Conservation (phyloP, 805 yeast species). For the Cyberlindnera subsufficiens region DNA sequence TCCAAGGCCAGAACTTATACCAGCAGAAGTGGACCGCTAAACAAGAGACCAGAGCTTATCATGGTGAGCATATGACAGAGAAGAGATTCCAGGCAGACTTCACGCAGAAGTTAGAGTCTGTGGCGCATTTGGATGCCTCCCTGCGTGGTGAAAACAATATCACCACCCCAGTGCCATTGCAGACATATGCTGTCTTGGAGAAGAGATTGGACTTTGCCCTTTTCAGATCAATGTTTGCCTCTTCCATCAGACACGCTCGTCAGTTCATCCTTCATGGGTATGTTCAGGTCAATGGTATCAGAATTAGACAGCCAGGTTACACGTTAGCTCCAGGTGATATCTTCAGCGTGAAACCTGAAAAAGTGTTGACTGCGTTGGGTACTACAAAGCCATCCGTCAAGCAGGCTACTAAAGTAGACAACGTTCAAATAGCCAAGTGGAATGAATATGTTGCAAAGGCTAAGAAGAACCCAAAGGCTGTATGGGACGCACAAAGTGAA, state of each 20-base stretch:
- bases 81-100: constrained; percentile 71
- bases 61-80: constrained; percentile 91
- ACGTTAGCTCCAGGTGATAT: constrained; percentile 80
- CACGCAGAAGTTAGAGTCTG: constrained; percentile 66
- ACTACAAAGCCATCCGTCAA: constrained; percentile 71
- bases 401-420: constrained; percentile 64
- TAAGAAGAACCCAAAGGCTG: constrained; percentile 36
- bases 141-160: constrained; percentile 50
- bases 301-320: constrained; percentile 72
- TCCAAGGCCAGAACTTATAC: constrained; percentile 62
- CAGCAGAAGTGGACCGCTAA: constrained; percentile 92
- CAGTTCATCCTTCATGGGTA: constrained; percentile 76
- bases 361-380: constrained; percentile 82
- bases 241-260: constrained; percentile 90
- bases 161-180: constrained; percentile 78
- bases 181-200: constrained; percentile 84
- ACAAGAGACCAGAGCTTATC: constrained; percentile 89
- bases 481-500: constrained; percentile 31
- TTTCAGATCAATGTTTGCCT: constrained; percentile 89
- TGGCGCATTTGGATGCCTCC: constrained; percentile 83
- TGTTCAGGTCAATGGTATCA: constrained; percentile 81
- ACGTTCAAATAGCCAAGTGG: constrained; percentile 68
- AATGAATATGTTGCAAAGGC: constrained; percentile 62
- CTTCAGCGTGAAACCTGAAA: constrained; percentile 78
- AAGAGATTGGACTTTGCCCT: constrained; percentile 85